Base-by-base conservation (phyloP, 2,329 filamentous ascomycete species). In the Talaromyces sp. region DNA sequence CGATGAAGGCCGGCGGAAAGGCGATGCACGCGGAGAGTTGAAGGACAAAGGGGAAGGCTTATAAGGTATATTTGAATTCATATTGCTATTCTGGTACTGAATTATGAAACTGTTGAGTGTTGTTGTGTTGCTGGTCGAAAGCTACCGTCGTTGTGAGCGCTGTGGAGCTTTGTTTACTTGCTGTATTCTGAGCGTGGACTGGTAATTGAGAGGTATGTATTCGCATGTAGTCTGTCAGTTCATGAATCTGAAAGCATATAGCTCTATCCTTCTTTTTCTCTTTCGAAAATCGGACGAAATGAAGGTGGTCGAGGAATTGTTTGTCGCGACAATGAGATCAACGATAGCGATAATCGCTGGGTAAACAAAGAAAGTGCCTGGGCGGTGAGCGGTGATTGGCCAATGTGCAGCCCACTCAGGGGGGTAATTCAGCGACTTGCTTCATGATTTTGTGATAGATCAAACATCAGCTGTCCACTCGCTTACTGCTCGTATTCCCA, bases 41-140 rank as follows among this genome's bases (percentile, higher is more conserved):
- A 88, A 89, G 60, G 86, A 86, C 61, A 89, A 75, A 56, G 86
- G 86, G 22, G 87, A 89, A 13, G 86, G 86, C 71, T 89, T 89
- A 73, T 87, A 89, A 58, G 82, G 77, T 76, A 79, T 71, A 78
- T 56, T 56, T 33, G 43, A 56, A 82, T 69, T 66, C 55, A 70
- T 69, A 70, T 73, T 62, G 9, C 61, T 9, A 11, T 5, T 22
- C 21, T 33, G 22, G 10, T 5, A 9, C 36, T 28, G 25, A 28
- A 28, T n/a, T 46, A 46, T 31, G 22, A 5, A 11, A 3, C 19
- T 40, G 7, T 31, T 46, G n/a, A n/a, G 22, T n/a, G n/a, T n/a
- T 48, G 17, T 35, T 48, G 25, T 48, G 28, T 11, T 13, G 43
- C 28, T 35, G 28, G 33, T 48, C 2, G 17, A 21, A 5, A 17